phyloP scores from a whole-genome alignment of 768 basidiomycete species.

The Leccinum subgranulosum region DNA sequence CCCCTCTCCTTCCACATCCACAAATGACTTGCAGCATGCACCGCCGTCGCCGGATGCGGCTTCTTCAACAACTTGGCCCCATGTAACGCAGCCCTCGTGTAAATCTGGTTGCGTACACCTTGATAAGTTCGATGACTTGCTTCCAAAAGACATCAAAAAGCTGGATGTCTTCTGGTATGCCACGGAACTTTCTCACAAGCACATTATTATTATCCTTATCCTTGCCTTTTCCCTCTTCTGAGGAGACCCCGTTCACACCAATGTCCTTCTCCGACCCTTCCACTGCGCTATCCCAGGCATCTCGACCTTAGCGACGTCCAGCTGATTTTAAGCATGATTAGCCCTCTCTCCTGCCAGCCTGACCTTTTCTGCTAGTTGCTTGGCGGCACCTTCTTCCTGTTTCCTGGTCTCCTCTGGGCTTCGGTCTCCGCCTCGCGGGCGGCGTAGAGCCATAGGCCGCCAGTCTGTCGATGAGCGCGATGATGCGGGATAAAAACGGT shows the following conservation, averaged over 20 bases:
- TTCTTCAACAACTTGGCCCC: slow-evolving; percentile 88
- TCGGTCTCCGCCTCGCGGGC: slow-evolving; percentile 97
- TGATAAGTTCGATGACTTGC: slow-evolving; percentile 96
- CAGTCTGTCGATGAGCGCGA: slow-evolving; percentile 92
- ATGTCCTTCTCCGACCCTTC: slow-evolving; percentile 21
- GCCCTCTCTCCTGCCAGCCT: slow-evolving; percentile 64
- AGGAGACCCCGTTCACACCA: slow-evolving; percentile 18
- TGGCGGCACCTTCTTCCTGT: slow-evolving; percentile 91
- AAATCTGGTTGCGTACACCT: slow-evolving; percentile 47
- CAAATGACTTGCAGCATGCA: slow-evolving; percentile 91
- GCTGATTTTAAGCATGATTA: slow-evolving; percentile 46
- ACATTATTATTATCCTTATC: slow-evolving; percentile 59
- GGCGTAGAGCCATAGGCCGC: slow-evolving; percentile 95
- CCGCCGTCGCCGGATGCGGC: slow-evolving; percentile 95
- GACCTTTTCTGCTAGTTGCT: slow-evolving; percentile 86
- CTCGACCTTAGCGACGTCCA: slow-evolving; percentile 19
- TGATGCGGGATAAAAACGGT: slow-evolving; percentile 97
- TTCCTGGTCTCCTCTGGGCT: slow-evolving; percentile 88
- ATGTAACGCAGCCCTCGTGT: slow-evolving; percentile 89
- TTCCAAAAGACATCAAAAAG: slow-evolving; percentile 99
- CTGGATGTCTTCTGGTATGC: slow-evolving; percentile 91
- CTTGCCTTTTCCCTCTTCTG: slow-evolving; percentile 37
- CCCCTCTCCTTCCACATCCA: slow-evolving; percentile 57
- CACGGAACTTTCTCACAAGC: slow-evolving; percentile 81
- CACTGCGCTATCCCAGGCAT: slow-evolving; percentile 24